Evolutionary conservation across 2,329 filamentous ascomycete species (phyloP).

Genomic region (Talaromyces atroroseus): DNA sequence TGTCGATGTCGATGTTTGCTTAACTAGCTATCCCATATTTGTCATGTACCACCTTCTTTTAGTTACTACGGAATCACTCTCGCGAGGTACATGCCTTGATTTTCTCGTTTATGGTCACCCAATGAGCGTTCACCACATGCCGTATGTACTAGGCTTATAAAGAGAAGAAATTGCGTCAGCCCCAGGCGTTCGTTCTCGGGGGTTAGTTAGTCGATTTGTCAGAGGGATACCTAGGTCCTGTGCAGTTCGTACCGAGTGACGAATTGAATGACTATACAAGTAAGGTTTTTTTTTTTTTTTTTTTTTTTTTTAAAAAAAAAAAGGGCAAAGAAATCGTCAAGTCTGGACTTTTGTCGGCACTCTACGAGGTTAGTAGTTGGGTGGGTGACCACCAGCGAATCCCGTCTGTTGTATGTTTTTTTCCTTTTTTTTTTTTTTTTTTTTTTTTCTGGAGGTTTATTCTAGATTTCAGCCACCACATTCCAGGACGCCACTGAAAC

Average conservation of each 20-base stretch:
- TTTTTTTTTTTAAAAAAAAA: too few relatives aligned
- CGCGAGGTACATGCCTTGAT: neutral
- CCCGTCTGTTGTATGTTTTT: too few relatives aligned
- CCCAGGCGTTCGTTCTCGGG: neutral
- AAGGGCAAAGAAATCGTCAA: too few relatives aligned
- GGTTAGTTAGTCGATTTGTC: neutral
- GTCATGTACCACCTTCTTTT: constrained; percentile 1
- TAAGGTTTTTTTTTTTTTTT: neutral
- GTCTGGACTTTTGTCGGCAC: too few relatives aligned
- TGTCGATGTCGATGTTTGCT: neutral
- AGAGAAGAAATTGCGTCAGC: constrained; percentile 7
- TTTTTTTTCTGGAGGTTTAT: too few relatives aligned
- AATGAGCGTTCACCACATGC: constrained; percentile 7
- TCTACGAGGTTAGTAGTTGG: too few relatives aligned
- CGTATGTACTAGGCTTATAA: constrained; percentile 4
- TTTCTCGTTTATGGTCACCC: neutral
- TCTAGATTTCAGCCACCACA: neutral
- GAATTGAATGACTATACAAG: neutral
- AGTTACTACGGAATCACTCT: neutral
- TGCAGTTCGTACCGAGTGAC: too few relatives aligned
- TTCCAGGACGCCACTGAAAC: neutral
- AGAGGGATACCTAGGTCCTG: too few relatives aligned
- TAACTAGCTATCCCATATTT: neutral
- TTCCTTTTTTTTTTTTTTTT: too few relatives aligned
- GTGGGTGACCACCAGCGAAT: too few relatives aligned